Conservation (phyloP, 257 asterid species). For the Solanum infundibuliforme region DNA sequence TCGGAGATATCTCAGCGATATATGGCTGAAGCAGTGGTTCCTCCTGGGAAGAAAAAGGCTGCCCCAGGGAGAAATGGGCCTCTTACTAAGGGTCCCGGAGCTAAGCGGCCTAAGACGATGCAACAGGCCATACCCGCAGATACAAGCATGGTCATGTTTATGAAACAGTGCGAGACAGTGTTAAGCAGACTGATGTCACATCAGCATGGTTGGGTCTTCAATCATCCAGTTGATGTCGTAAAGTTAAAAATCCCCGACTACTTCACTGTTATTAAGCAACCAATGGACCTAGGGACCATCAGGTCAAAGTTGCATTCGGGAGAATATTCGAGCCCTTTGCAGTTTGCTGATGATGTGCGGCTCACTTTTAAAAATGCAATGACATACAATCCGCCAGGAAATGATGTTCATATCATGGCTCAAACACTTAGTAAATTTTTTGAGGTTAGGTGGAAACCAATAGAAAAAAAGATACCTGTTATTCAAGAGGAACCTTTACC, state of each 20-base stretch:
- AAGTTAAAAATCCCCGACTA: constrained; percentile 65
- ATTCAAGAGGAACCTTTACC: constrained; percentile 4
- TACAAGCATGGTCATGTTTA: constrained; percentile 32
- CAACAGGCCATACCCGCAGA: constrained; percentile 21
- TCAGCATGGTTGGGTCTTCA: constrained; percentile 51
- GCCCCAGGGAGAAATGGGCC: constrained; percentile 47
- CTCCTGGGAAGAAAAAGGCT: constrained; percentile 37
- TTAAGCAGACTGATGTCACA: constrained; percentile 47
- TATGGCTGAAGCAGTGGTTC: constrained; percentile 11
- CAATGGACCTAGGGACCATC: constrained; percentile 90
- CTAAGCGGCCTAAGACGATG: constrained; percentile 24
- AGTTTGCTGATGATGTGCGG: constrained; percentile 68
- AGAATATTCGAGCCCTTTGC: constrained; percentile 45
- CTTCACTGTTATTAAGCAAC: constrained; percentile 58
- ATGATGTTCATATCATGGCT: constrained; percentile 61
- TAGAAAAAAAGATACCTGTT: constrained; percentile 30
- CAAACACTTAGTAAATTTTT: constrained; percentile 39
- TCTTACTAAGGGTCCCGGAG: constrained; percentile 38
- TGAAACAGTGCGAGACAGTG: constrained; percentile 62
- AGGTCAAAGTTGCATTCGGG: constrained; percentile 42
- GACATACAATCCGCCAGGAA: constrained; percentile 79
- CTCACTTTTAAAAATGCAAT: constrained; percentile 80
- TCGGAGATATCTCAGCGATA: constrained; percentile 25
- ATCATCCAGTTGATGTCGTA: constrained; percentile 65
- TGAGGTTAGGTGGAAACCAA: constrained; percentile 67